phyloP scores from a whole-genome alignment of 768 basidiomycete species.

The Amylocystis lapponica region DNA sequence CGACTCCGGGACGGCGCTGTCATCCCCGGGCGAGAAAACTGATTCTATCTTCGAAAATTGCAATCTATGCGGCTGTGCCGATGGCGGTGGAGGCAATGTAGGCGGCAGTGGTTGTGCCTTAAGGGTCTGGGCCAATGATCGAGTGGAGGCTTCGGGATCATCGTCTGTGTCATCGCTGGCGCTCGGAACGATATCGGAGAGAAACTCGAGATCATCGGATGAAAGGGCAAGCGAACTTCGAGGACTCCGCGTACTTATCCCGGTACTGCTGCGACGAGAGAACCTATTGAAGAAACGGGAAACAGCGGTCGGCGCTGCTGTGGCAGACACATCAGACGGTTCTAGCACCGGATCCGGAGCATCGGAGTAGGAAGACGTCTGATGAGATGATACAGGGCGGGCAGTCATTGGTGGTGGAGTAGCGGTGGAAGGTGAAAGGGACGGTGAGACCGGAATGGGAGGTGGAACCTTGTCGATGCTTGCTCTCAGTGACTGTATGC shows the following conservation, averaged over 20 bases:
- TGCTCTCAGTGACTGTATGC: constrained; percentile 6
- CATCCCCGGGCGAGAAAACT: too few relatives aligned
- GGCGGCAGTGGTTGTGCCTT: constrained; percentile 32
- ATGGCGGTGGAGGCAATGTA: constrained; percentile 15
- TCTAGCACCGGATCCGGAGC: constrained; percentile 17
- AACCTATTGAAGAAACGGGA: constrained; percentile 81
- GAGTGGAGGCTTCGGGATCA: constrained; percentile 27
- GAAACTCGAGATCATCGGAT: constrained; percentile 75
- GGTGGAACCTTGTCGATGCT: constrained; percentile 3
- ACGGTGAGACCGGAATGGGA: neutral
- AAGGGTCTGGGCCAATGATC: constrained; percentile 36
- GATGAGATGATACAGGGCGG: constrained; percentile 7
- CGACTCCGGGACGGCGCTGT: neutral
- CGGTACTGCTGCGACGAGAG: constrained; percentile 43
- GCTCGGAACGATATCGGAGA: constrained; percentile 62
- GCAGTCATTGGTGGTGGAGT: constrained; percentile 5
- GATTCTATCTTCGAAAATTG: too few relatives aligned
- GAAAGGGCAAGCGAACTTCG: constrained; percentile 66
- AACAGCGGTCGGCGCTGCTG: constrained; percentile 53
- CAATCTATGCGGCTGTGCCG: constrained; percentile 8
- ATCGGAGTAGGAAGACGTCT: constrained; percentile 12
- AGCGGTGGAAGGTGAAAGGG: constrained; percentile 3
- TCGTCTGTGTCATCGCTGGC: constrained; percentile 36
- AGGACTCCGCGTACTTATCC: constrained; percentile 28
- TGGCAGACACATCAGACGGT: constrained; percentile 10